These are phyloP conservation scores for Immersiporthe knoxdaviesiana DNA, from an alignment of 2,329 filamentous ascomycete genomes.

Conservation along the genomic window DNA sequence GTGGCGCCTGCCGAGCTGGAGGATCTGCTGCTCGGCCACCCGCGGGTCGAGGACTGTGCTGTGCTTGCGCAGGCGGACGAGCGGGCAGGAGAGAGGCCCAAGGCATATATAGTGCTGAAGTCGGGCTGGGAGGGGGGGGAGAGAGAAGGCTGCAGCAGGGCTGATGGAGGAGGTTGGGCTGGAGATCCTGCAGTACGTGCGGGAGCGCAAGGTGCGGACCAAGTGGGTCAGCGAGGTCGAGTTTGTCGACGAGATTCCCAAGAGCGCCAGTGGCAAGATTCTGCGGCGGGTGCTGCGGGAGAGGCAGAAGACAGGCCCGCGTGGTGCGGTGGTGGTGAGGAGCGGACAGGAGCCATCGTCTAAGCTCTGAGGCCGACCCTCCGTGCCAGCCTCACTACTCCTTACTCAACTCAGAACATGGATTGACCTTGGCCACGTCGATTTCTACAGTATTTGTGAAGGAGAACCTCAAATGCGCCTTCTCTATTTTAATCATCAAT, in stretches of 20 bases:
- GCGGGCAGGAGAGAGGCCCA: slow-evolving; percentile 59
- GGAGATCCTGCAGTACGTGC: slow-evolving; percentile 51
- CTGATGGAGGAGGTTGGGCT: slow-evolving; percentile 36
- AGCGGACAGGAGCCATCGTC: slow-evolving; percentile 6
- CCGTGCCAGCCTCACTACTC: too few relatives aligned
- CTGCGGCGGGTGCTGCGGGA: slow-evolving; percentile 56
- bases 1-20: slow-evolving; percentile 40
- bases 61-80: slow-evolving; percentile 58
- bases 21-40: slow-evolving; percentile 37
- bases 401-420: too few relatives aligned
- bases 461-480: too few relatives aligned
- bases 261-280: slow-evolving; percentile 62
- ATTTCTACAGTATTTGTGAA: too few relatives aligned
- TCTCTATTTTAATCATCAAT: too few relatives aligned
- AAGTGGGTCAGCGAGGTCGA: slow-evolving; percentile 53
- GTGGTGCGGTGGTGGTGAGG: slow-evolving; percentile 18
- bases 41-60: slow-evolving; percentile 59
- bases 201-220: slow-evolving; percentile 54
- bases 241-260: slow-evolving; percentile 56
- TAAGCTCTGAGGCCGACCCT: not conserved
- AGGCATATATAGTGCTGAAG: slow-evolving; percentile 62
- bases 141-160: slow-evolving; percentile 14
- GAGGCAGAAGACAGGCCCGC: slow-evolving; percentile 57
- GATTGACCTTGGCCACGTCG: too few relatives aligned
- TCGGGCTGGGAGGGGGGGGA: slow-evolving; percentile 25